Base-by-base conservation (phyloP, 208 protist genomes). In the Kentomonas sorsogonicus region DNA sequence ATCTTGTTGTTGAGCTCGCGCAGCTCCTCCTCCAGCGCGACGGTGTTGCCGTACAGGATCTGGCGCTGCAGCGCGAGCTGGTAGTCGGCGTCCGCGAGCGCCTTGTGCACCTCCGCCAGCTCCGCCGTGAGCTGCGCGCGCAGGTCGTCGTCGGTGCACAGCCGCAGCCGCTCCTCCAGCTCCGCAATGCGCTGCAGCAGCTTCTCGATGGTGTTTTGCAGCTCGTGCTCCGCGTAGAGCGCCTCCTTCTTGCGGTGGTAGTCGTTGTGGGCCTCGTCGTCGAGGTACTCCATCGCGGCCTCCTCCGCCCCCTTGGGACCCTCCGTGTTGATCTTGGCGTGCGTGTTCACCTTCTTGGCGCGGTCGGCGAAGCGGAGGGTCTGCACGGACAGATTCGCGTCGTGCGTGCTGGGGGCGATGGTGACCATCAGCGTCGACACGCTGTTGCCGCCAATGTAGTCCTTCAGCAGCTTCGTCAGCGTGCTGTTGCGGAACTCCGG, bases 371-470 rank as follows among this genome's bases (percentile, higher is more conserved):
- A 92, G 53, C 85, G 84, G 33, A 94, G 78, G 39, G 88, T 80
- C 64, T 94, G 88, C 51, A 90, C 77, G 20, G 82, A 85, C 43
- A 88, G 77, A 59, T 86, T 76, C 11, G 88, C 72, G 53, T 92
- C 84, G 39, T 61, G 52, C n/a, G n/a, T n/a, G 47, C 79, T 77
- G 27, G 86, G 86, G 11, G 77, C 74, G 60, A 94, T 77, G 16
- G 86, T 90, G 16, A 89, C 81, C 33, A 94, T 55, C 68, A 94
- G 88, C 26, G 79, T 73, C 18, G 86, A 90, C 15, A 87, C 72
- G 46, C 80, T 89, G 70, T 94, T 94, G 25, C 86, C 86, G 38
- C 86, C 86, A 57, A 94, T 60, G 63, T 77, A 88, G 63, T 94
- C 80, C 69, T 91, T 91, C 29, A 94, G 69, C 20, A 94, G 70